These are phyloP conservation scores for Ceratocystis alfenasii DNA, from an alignment of 2,329 filamentous ascomycete genomes.

Conservation along the genomic window DNA sequence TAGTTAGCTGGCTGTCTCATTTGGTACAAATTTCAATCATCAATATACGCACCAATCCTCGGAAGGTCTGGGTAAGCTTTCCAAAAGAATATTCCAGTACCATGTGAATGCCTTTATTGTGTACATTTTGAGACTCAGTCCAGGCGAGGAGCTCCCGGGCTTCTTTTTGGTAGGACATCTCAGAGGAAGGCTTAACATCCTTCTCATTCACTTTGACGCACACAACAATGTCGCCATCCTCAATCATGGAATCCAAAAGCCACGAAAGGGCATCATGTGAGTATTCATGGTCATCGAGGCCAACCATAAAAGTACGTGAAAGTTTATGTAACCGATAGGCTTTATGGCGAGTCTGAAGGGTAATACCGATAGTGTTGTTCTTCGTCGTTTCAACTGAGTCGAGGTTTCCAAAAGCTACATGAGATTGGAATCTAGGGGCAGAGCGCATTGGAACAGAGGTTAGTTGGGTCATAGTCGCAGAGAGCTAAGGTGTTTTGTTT, in stretches of 20 bases:
- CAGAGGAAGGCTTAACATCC: constrained; percentile 55
- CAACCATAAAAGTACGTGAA: constrained; percentile 80
- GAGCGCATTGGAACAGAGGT: constrained; percentile 6
- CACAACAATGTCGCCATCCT: constrained; percentile 86
- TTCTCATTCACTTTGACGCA: constrained; percentile 82
- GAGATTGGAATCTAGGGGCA: constrained; percentile 40
- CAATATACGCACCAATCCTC: constrained; percentile 59
- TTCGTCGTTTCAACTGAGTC: constrained; percentile 46
- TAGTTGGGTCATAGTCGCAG: constrained; percentile 19
- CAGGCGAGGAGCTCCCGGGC: constrained; percentile 61
- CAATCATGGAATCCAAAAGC: constrained; percentile 82
- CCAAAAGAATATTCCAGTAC: constrained; percentile 80
- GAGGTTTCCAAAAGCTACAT: constrained; percentile 51
- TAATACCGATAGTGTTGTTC: constrained; percentile 56
- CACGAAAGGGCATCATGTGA: constrained; percentile 87
- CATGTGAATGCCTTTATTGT: constrained; percentile 72
- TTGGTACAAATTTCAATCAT: background rate
- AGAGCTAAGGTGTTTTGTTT: background rate
- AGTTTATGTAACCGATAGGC: constrained; percentile 71
- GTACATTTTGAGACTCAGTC: constrained; percentile 66
- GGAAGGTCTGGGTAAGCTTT: constrained; percentile 81
- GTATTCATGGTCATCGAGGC: constrained; percentile 81
- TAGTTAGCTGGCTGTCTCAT: background rate
- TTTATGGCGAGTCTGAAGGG: constrained; percentile 72
- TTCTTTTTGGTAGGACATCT: constrained; percentile 61